Evolutionary conservation across 2,329 filamentous ascomycete genomes (phyloP).

Genomic region (Xylariales sp.): DNA sequence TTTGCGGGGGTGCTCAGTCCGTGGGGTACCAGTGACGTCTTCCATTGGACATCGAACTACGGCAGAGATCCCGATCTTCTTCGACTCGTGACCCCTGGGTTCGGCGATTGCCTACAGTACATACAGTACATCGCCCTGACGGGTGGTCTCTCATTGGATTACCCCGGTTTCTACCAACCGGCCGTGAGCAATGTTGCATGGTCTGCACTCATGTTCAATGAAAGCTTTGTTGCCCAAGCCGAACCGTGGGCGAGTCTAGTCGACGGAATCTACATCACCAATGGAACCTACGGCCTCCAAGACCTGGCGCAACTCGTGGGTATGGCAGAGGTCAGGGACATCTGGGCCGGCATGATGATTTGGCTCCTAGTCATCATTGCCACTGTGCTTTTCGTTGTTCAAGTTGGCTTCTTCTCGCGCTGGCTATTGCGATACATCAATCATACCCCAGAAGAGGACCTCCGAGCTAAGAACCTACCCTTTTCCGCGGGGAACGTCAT

Average conservation of each 20-base stretch:
- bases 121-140: constrained; percentile 89
- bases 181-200: constrained; percentile 82
- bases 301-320: constrained; percentile 76
- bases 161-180: constrained; percentile 93
- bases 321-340: constrained; percentile 68
- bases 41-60: constrained; percentile 97
- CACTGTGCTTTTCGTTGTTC: constrained; percentile 62
- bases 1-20: constrained; percentile 85
- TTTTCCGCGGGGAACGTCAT: constrained; percentile 77
- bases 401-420: constrained; percentile 70
- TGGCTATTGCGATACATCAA: constrained; percentile 72
- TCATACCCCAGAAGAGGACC: constrained; percentile 74
- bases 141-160: constrained; percentile 79
- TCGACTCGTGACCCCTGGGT: constrained; percentile 88
- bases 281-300: constrained; percentile 75
- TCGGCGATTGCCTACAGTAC: constrained; percentile 94
- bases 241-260: constrained; percentile 61
- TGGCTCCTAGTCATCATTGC: constrained; percentile 79
- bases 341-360: constrained; percentile 92
- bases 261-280: constrained; percentile 83
- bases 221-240: constrained; percentile 73
- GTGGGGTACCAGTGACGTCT: constrained; percentile 87
- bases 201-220: constrained; percentile 89
- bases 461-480: constrained; percentile 85
- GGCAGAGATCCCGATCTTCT: constrained; percentile 89